Base-by-base conservation (phyloP, 2,329 filamentous ascomycete species). In the Pyricularia sp. region DNA sequence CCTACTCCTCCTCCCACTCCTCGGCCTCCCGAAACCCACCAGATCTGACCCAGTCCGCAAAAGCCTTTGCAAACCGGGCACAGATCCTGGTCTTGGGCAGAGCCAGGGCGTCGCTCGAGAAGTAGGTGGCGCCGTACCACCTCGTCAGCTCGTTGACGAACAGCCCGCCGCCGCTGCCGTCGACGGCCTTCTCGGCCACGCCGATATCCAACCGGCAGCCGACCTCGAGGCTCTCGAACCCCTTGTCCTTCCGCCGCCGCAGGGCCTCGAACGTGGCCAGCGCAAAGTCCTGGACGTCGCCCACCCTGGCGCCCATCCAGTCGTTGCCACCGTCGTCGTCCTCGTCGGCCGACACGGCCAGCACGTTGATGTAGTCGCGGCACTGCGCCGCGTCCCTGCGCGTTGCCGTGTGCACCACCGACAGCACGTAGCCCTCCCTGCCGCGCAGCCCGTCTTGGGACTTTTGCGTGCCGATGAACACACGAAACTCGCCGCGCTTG, bases 101-200 rank as follows among this genome's bases (percentile, higher is more conserved):
- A 1, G 65, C n/a, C 65, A 67, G 65, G n/a, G 23, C 7, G 11
- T 58, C 42, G 65, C 12, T 31, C 2, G 65, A 67, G 25, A 55
- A 67, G 42, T 67, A 67, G 4, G 23, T 28, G 6, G 65, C 65
- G 65, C 36, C 25, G 17, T 67, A 67, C 65, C 65, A 67, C 10
- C 65, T 23, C 3, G 31, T 67, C 5, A 67, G 25, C 65, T 67
- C 65, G 65, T 67, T 67, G 12, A 67, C 23, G 11, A 67, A 67
- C 65, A 67, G 36, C 23, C 17, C 28, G 65, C 65, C 25, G 42
- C 42, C 20, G 12, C 25, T 7, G 33, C 23, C 33, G 11, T 26
- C 65, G 6, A 36, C 33, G 12, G 33, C 33, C 33, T 36, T 11
- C 10, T 2, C 4, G 25, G n/a, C n/a, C n/a, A 67, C 42, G 14